Base-by-base conservation (phyloP, 768 basidiomycete species). In the Neoboletus magnificus region DNA sequence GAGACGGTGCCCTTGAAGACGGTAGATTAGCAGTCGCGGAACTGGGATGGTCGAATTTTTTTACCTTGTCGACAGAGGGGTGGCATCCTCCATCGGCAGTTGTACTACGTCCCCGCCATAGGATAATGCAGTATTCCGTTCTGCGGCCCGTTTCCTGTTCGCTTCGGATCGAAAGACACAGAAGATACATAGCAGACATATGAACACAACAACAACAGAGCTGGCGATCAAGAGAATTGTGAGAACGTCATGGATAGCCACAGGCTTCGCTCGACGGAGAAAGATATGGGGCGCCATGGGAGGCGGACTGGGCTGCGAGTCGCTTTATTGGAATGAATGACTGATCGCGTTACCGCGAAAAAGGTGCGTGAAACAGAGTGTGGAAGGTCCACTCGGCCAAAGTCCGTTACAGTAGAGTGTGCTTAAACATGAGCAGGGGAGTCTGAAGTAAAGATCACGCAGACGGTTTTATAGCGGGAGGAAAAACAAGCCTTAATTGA, bases 51-150 rank as follows among this genome's bases (percentile, higher is more conserved):
- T 15, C 5, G 2, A 33, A 27, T 23, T 32, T 41, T 52, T 33
- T 29, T 46, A 72, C 69, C 59, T 63, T 20, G 36, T 23, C 16
- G 40, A 37, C 16, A 45, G 44, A 40, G 40, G 30, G 18, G 22
- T 23, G 9, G 39, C 20, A 29, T 60, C 58, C 18, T 50, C 23
- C 44, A 46, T 55, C 51, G 37, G 51, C n/a, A 57, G 53, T 35
- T 29, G 51, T n/a, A 50, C 18, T 25, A 50, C 18, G 20, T 54
- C 62, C 13, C 27, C 41, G 35, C 59, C 46, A 37, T 48, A 41
- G 20, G 82, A 71, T 59, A 81, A 82, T 35, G 78, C 76, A 7
- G 75, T 68, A 41, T 71, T 73, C 33, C 70, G 73, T 25, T 61
- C 63, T 18, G 71, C 70, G 52, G 76, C 71, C 16, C 75, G 67